Conservation (phyloP, 345 rosid species). For the Capsella bursapastoris region DNA sequence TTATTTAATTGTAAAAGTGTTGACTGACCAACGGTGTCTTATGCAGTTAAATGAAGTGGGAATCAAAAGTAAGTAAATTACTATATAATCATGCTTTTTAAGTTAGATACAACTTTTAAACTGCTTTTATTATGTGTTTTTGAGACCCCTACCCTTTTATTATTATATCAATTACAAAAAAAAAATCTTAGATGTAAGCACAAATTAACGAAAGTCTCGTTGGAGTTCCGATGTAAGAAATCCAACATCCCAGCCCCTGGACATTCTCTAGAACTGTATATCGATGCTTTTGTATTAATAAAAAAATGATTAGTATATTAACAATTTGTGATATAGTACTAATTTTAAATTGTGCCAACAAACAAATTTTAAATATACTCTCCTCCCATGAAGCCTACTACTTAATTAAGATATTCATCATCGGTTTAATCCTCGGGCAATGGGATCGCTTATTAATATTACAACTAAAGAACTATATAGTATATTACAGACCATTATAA, state of each 20-base stretch:
- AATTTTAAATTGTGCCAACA: background rate
- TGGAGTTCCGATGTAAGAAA: conserved; percentile 45
- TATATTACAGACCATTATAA: background rate
- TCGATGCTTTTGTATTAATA: conserved; percentile 10
- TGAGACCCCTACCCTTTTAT: conserved; percentile 10
- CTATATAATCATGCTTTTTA: conserved; percentile 9
- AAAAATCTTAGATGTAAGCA: background rate
- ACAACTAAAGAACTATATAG: background rate
- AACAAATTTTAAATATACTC: conserved; percentile 24
- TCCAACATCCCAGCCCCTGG: conserved; percentile 43
- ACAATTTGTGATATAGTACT: conserved; percentile 7
- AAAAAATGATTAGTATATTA: conserved; percentile 16
- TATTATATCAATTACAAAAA: background rate
- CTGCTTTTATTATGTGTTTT: conserved; percentile 21
- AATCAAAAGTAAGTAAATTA: background rate
- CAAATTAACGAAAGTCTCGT: conserved; percentile 37
- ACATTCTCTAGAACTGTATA: background rate
- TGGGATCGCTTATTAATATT: background rate
- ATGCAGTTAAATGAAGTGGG: conserved; percentile 31
- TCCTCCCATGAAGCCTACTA: conserved; percentile 30
- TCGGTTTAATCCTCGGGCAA: conserved; percentile 30
- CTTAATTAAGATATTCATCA: conserved; percentile 32
- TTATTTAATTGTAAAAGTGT: background rate
- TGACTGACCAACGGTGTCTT: conserved; percentile 36
- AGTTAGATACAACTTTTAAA: background rate